Evolutionary conservation across 148 eudicot genomes (phyloP).

Genomic region (Cornus kousa): DNA sequence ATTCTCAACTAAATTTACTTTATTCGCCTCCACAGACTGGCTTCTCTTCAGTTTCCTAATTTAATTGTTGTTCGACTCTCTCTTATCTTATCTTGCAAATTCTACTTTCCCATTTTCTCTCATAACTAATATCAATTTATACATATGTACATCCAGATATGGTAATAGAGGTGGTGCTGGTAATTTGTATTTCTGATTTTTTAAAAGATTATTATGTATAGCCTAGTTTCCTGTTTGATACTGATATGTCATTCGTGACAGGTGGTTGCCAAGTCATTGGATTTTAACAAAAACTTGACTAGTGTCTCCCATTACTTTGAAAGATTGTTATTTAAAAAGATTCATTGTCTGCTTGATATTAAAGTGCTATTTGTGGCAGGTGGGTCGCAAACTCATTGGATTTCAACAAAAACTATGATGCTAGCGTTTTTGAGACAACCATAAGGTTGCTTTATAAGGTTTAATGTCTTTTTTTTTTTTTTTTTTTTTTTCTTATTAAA

Average conservation of each 20-base stretch:
- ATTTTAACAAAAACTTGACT: conserved; percentile 85
- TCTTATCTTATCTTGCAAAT: neutral
- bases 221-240: conserved; percentile 12
- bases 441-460: no score
- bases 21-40: neutral
- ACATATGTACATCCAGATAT: neutral
- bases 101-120: neutral
- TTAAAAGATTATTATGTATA: conserved; percentile 5
- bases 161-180: neutral
- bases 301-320: conserved; percentile 48
- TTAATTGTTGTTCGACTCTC: neutral
- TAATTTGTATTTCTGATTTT: neutral
- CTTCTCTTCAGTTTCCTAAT: neutral
- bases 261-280: conserved; percentile 85
- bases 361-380: conserved; percentile 44
- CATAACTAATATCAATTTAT: neutral
- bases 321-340: neutral
- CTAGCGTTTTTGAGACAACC: conserved; percentile 98
- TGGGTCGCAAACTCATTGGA: conserved; percentile 89
- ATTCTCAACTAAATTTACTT: neutral
- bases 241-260: conserved; percentile 34
- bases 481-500: no score
- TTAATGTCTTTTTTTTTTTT: no score
- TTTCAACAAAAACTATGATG: conserved; percentile 94
- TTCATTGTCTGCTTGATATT: conserved; percentile 16